These are phyloP conservation scores for Austroboletus eburneus DNA, from an alignment of 768 basidiomycete genomes.

Conservation along the genomic window DNA sequence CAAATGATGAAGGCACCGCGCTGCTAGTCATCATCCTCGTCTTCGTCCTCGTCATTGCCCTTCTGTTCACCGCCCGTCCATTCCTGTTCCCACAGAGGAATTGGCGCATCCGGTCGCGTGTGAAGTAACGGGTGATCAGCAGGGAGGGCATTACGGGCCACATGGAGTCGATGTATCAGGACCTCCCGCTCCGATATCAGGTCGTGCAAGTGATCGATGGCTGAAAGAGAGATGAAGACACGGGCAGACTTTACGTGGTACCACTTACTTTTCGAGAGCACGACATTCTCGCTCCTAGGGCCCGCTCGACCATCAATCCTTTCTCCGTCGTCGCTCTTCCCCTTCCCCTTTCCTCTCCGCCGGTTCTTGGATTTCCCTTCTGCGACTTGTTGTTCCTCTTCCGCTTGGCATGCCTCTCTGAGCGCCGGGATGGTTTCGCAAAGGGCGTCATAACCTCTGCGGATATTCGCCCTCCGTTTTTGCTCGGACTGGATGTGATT, in stretches of 20 bases:
- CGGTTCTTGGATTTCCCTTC: constrained; percentile 35
- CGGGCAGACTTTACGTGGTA: background rate
- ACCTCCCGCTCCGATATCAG: constrained; percentile 57
- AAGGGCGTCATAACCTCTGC: constrained; percentile 82
- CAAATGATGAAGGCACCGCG: background rate
- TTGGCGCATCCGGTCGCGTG: constrained; percentile 21
- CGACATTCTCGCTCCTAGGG: constrained; percentile 87
- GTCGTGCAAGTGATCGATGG: constrained; percentile 78
- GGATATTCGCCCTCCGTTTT: constrained; percentile 88
- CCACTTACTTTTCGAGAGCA: constrained; percentile 76
- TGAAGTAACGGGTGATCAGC: constrained; percentile 55
- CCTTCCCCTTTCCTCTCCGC: constrained; percentile 35
- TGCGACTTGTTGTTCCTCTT: constrained; percentile 50
- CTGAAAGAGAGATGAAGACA: constrained; percentile 35
- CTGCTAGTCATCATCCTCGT: constrained; percentile 43
- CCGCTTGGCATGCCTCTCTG: constrained; percentile 72
- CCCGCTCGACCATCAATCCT: constrained; percentile 82
- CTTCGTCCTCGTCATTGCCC: constrained; percentile 43
- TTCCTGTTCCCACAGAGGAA: constrained; percentile 73
- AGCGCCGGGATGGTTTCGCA: constrained; percentile 82
- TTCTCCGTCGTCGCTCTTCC: constrained; percentile 49
- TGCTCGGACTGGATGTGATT: constrained; percentile 95
- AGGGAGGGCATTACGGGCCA: constrained; percentile 54
- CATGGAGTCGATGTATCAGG: constrained; percentile 55
- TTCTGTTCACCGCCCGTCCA: constrained; percentile 74